Evolutionary conservation across 2,329 filamentous ascomycete species (phyloP).

Genomic region (Talaromyces marneffei): DNA sequence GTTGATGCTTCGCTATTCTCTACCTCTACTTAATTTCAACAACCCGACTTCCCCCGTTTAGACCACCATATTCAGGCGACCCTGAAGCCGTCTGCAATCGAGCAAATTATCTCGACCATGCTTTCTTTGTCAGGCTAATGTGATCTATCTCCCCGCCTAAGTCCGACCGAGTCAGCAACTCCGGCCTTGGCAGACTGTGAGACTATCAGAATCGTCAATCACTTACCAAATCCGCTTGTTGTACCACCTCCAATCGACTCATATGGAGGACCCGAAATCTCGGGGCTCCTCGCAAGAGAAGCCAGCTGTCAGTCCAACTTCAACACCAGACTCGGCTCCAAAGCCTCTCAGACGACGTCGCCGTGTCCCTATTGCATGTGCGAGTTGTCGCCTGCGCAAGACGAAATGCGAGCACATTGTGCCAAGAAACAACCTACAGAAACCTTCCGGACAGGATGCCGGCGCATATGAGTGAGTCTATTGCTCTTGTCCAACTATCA

Average conservation of each 20-base stretch:
- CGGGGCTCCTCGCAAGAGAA: conserved; percentile 7
- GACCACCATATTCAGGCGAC: too few relatives aligned
- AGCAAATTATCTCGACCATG: neutral
- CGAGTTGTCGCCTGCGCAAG: conserved; percentile 14
- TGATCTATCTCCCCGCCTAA: conserved; percentile 1
- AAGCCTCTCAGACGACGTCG: conserved; percentile 10
- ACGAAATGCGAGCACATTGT: conserved; percentile 16
- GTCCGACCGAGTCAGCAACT: neutral
- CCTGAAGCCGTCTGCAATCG: neutral
- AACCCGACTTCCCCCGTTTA: neutral
- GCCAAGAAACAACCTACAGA: conserved; percentile 7
- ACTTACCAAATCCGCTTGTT: neutral
- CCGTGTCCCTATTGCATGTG: conserved; percentile 14
- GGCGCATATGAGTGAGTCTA: conserved; percentile 10
- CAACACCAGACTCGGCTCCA: neutral
- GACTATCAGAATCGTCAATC: neutral
- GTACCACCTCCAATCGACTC: neutral
- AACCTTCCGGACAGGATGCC: neutral
- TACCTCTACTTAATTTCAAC: neutral
- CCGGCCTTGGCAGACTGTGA: conserved; percentile 1
- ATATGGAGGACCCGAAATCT: conserved; percentile 9
- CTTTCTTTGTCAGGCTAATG: neutral
- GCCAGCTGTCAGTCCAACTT: neutral
- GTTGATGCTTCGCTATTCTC: neutral
- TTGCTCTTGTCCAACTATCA: neutral